These are phyloP conservation scores for Vaccinium corymbosum DNA, from an alignment of 148 eudicot genomes.

Conservation along the genomic window DNA sequence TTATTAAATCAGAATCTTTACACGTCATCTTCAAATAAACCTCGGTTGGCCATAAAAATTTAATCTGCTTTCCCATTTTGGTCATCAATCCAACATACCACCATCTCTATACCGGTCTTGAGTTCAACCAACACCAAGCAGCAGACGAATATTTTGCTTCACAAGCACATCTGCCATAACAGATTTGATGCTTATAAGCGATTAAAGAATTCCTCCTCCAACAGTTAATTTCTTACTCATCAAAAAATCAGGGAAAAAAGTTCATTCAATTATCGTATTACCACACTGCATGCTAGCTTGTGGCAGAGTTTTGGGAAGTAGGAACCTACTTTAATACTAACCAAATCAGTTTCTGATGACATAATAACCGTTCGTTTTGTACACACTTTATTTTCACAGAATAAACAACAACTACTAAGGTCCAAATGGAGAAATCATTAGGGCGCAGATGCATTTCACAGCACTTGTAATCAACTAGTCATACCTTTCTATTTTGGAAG, in stretches of 20 bases:
- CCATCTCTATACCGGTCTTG: neutral
- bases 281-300: no score
- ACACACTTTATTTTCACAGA: neutral
- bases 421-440: neutral
- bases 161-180: neutral
- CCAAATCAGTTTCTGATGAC: neutral
- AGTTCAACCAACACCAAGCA: constrained; percentile 7
- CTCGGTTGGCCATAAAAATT: neutral
- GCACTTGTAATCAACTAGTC: neutral
- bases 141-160: neutral
- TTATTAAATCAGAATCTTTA: constrained; percentile 7
- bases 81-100: neutral
- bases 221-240: neutral
- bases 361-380: neutral
- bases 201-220: neutral
- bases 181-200: neutral
- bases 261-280: neutral
- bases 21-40: neutral
- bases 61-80: neutral
- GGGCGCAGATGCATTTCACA: neutral
- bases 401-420: neutral
- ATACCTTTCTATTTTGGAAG: neutral
- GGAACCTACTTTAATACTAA: neutral
- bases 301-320: neutral
- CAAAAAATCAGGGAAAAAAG: neutral